phyloP scores from a whole-genome alignment of 2,329 filamentous ascomycete species.

The Pyricularia sp. region DNA sequence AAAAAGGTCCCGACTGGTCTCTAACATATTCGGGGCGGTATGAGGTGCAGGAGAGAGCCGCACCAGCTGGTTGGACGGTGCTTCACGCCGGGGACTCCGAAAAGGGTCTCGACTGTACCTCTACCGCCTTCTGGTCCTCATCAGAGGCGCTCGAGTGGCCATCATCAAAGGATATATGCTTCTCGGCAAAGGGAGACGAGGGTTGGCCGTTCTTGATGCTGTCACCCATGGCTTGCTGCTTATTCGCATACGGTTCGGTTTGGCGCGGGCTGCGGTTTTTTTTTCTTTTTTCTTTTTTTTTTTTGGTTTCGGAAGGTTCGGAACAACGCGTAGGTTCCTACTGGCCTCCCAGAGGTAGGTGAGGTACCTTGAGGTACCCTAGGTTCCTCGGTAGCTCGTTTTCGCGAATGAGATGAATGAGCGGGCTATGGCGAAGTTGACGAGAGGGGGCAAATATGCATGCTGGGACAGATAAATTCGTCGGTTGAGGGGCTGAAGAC shows the following conservation, averaged over 20 bases:
- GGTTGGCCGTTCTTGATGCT: background rate
- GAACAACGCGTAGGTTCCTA: background rate
- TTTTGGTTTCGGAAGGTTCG: background rate
- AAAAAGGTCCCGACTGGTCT: background rate
- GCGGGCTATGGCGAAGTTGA: background rate
- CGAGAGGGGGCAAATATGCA: background rate
- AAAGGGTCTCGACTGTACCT: slow-evolving; percentile 26
- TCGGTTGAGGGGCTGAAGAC: background rate
- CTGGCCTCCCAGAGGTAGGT: background rate
- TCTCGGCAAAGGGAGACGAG: background rate
- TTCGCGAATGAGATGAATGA: background rate
- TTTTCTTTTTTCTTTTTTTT: background rate
- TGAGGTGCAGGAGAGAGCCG: background rate
- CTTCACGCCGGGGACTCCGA: slow-evolving; percentile 5
- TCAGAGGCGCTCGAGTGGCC: slow-evolving; percentile 36
- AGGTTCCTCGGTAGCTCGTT: background rate
- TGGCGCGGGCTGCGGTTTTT: background rate
- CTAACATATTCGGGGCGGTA: background rate
- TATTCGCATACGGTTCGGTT: slow-evolving; percentile 41
- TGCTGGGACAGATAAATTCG: background rate
- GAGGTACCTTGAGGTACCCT: background rate
- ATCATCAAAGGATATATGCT: slow-evolving; percentile 19
- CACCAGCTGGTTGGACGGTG: background rate
- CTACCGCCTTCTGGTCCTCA: slow-evolving; percentile 40
- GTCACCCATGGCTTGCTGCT: slow-evolving; percentile 60